These are phyloP conservation scores for Trichoderma simmonsii DNA, from an alignment of 2,329 filamentous ascomycete species.

Conservation along the genomic window DNA sequence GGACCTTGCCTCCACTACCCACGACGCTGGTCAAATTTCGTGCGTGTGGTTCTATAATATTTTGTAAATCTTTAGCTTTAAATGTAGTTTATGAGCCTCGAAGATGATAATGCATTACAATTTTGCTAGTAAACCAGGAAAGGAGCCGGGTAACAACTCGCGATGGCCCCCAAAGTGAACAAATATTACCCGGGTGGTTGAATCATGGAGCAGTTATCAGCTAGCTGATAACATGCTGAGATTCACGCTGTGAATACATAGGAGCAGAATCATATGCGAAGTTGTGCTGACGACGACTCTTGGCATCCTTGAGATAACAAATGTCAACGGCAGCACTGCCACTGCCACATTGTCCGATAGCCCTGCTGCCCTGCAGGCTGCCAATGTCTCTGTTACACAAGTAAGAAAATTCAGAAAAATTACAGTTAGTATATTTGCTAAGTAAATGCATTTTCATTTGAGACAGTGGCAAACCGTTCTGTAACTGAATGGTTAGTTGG, in stretches of 20 bases:
- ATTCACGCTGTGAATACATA: not conserved
- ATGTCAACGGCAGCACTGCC: not conserved
- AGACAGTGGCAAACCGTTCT: not conserved
- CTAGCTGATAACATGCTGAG: not conserved
- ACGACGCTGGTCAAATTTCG: not conserved
- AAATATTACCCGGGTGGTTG: not conserved
- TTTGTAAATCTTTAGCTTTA: too few species aligned
- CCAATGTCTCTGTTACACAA: not conserved
- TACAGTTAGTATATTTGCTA: too few species aligned
- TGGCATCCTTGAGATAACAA: not conserved
- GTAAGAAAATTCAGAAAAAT: not conserved
- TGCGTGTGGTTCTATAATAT: too few species aligned
- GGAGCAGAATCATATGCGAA: not conserved
- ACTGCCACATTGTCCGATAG: not conserved
- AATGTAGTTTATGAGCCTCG: not conserved
- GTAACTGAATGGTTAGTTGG: not conserved
- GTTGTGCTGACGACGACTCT: not conserved
- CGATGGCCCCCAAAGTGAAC: not conserved
- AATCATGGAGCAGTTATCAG: not conserved
- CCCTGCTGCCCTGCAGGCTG: not conserved
- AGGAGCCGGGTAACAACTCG: not conserved
- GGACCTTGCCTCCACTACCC: not conserved
- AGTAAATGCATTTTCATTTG: not conserved
- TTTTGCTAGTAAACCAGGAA: not conserved
- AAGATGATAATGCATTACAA: not conserved